phyloP scores from a whole-genome alignment of 2,329 filamentous ascomycete genomes.

The Rugonectria rugulosa region DNA sequence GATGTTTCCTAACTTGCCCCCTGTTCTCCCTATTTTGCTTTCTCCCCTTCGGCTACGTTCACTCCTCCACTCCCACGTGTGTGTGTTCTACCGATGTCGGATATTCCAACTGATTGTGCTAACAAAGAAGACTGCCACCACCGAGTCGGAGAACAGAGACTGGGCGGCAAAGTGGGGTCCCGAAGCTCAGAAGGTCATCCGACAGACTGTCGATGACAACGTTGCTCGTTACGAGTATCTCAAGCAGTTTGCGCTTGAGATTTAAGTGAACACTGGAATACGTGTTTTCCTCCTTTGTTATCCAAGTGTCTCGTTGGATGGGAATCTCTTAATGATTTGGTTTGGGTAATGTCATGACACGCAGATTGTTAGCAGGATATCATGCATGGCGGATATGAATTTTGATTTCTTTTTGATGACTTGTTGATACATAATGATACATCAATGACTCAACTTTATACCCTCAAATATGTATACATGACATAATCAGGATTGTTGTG shows the following conservation, averaged over 20 bases:
- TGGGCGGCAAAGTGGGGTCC: slow-evolving; percentile 80
- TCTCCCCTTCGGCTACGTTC: slow-evolving; percentile 29
- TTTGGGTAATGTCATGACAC: no score
- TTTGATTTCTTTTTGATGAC: slow-evolving; percentile 32
- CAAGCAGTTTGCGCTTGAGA: slow-evolving; percentile 66
- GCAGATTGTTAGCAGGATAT: slow-evolving; percentile 23
- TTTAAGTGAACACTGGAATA: slow-evolving; percentile 9
- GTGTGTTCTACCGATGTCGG: slow-evolving; percentile 32
- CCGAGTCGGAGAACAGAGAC: slow-evolving; percentile 72
- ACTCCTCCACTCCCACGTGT: slow-evolving; percentile 19
- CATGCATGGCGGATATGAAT: slow-evolving; percentile 17
- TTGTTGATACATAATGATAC: slow-evolving; percentile 43
- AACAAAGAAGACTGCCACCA: slow-evolving; percentile 66
- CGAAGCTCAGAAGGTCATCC: slow-evolving; percentile 73
- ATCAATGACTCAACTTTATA: slow-evolving; percentile 35
- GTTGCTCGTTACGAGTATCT: slow-evolving; percentile 81
- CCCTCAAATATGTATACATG: slow-evolving; percentile 32
- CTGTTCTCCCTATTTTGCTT: background rate
- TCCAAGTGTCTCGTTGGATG: no score
- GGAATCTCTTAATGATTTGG: no score
- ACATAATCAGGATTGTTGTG: slow-evolving; percentile 20
- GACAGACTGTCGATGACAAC: slow-evolving; percentile 75
- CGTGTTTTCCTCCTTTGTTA: no score
- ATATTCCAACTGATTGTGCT: slow-evolving; percentile 29
- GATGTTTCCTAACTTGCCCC: slow-evolving; percentile 12